phyloP scores from a whole-genome alignment of 768 basidiomycete species.

The Suillus luteus region DNA sequence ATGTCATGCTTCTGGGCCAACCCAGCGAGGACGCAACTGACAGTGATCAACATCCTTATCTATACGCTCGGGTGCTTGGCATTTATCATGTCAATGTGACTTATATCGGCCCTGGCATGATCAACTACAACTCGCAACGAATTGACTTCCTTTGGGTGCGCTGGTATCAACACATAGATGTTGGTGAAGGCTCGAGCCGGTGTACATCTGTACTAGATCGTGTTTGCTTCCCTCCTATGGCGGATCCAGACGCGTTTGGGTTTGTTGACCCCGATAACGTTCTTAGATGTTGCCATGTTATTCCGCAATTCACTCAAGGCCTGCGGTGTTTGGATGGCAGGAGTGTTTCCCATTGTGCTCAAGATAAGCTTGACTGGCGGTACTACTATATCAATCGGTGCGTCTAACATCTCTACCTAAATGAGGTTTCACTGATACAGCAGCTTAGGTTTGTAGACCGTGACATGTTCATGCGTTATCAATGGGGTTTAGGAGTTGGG shows the following conservation, averaged over 20 bases:
- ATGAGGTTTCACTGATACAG: too few species aligned
- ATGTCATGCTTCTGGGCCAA: too few species aligned
- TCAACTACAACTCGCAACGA: too few species aligned
- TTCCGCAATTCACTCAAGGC: slow-evolving; percentile 13
- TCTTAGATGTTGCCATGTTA: slow-evolving; percentile 15
- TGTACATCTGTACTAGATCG: too few species aligned
- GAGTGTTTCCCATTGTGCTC: slow-evolving; percentile 4
- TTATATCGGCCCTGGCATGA: too few species aligned
- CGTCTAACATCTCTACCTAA: background rate
- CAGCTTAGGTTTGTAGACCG: slow-evolving; percentile 11
- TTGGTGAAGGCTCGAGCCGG: too few species aligned
- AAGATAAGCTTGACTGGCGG: slow-evolving; percentile 11
- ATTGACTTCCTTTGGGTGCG: too few species aligned
- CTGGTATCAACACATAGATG: too few species aligned
- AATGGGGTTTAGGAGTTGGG: slow-evolving; percentile 14
- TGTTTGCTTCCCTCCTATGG: background rate
- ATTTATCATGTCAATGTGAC: too few species aligned
- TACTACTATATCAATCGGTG: slow-evolving; percentile 17
- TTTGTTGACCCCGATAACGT: slow-evolving; percentile 15
- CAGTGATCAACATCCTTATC: too few species aligned
- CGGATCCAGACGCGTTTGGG: slow-evolving; percentile 7
- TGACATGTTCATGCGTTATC: slow-evolving; percentile 11
- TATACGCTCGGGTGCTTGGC: too few species aligned
- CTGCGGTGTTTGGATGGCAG: slow-evolving; percentile 1
- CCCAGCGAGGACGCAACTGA: too few species aligned